Percentiles rank a stretch among this genome's conserved stretches.
phyloP scores from a whole-genome alignment of 2,329 filamentous ascomycete genomes.

The Phaeophleospora eucalypticola region DNA sequence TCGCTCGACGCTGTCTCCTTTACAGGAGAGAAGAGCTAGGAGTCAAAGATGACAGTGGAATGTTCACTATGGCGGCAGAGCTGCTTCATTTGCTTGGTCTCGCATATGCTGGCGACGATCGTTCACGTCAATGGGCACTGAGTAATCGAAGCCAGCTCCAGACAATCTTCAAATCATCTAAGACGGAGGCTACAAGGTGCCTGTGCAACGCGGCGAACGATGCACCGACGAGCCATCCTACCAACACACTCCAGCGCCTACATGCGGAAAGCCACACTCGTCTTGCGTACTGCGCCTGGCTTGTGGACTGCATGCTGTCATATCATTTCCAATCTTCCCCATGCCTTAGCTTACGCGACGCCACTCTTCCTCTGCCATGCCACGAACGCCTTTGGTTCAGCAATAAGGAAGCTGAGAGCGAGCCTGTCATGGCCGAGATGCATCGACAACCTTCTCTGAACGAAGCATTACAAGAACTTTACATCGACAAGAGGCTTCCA shows the following conservation, averaged over 20 bases:
- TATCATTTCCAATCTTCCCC: conserved; percentile 20
- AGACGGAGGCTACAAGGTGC: too few species aligned
- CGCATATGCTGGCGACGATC: conserved; percentile 11
- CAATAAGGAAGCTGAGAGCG: conserved; percentile 22
- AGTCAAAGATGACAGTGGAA: background rate
- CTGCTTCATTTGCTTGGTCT: conserved; percentile 14
- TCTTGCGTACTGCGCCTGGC: conserved; percentile 24
- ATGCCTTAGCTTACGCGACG: conserved; percentile 16
- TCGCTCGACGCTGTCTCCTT: conserved; percentile 12
- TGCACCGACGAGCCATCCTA: background rate
- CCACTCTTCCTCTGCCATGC: conserved; percentile 23
- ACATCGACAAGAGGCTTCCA: conserved; percentile 47
- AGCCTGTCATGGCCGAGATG: conserved; percentile 11
- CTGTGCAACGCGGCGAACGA: too few species aligned
- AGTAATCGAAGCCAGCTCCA: conserved; percentile 2
- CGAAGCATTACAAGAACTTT: conserved; percentile 44
- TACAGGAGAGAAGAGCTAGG: conserved; percentile 5
- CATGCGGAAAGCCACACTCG: conserved; percentile 18
- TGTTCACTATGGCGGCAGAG: conserved; percentile 2
- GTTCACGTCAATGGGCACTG: conserved; percentile 3
- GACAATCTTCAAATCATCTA: conserved; percentile 6
- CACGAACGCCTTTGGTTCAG: conserved; percentile 28
- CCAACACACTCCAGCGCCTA: conserved; percentile 19
- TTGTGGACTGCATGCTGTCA: conserved; percentile 23
- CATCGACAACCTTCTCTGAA: conserved; percentile 33